Base-by-base conservation (phyloP, 2,329 filamentous ascomycete genomes). In the Apiospora hydei region DNA sequence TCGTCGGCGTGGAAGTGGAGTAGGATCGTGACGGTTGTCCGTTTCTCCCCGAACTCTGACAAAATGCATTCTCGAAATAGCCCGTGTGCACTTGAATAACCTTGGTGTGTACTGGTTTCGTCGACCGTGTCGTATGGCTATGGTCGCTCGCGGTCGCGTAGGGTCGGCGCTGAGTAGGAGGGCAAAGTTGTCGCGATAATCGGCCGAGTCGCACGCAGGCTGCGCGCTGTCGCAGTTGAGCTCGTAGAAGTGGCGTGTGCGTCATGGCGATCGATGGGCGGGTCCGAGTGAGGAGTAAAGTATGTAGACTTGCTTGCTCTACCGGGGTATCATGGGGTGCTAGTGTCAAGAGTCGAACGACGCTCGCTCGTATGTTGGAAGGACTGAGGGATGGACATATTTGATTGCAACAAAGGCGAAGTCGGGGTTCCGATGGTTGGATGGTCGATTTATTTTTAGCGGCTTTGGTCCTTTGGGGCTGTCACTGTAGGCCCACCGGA, bases 281-380 rank as follows among this genome's bases (percentile, higher is more conserved):
- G 10, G 21, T n/a, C 18, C 18, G 34, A 18, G 26, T 11, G 34
- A 11, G 8, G 34, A 13, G 10, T 38, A 38, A 18, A 13, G 10
- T 38, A 38, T 38, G 34, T 38, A n/a, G 5, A 3, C 8, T n/a
- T 13, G 30, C 8, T n/a, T n/a, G 53, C 3, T 41, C 57, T 41
- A 64, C 57, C 57, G 57, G 57, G 57, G 57, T 64, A 64, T 64
- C 57, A 64, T 64, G 57, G 57, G 41, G 16, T 21, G 21, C 18
- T 41, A 49, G 46, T 18, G 34, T 14, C 57, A n/a, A 41, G 34
- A 41, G 41, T 64, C 57, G 57, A 64, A 64, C 57, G 57, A 64
- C 18, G 7, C 18, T 64, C 18, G 7, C 18, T 64, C 57, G 57
- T n/a, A 21, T n/a, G 34, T 21, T 13, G 10, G 0, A 64, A n/a